phyloP scores from a whole-genome alignment of 179 eudicot species.

The Drosera spatulata region DNA sequence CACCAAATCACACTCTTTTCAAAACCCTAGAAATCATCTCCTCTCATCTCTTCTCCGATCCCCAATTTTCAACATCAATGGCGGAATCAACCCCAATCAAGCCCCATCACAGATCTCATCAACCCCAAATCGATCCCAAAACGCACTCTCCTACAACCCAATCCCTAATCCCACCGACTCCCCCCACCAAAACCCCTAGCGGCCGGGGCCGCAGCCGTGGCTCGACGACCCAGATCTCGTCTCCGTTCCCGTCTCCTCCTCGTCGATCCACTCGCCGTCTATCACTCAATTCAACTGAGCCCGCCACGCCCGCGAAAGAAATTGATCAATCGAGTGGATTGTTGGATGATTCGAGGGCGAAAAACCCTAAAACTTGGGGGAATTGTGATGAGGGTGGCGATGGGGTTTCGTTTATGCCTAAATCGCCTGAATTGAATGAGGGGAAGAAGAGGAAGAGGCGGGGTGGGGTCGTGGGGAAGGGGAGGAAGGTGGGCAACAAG shows the following conservation, averaged over 20 bases:
- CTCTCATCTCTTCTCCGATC: too few species aligned
- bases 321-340: slow-evolving; percentile 2
- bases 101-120: too few species aligned
- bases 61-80: too few species aligned
- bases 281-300: not conserved
- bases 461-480: slow-evolving; percentile 5
- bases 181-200: slow-evolving; percentile 25
- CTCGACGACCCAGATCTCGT: slow-evolving; percentile 12
- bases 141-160: slow-evolving; percentile 16
- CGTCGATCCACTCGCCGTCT: slow-evolving; percentile 17
- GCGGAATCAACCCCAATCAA: too few species aligned
- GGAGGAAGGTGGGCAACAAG: slow-evolving; percentile 20
- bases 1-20: too few species aligned
- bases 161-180: slow-evolving; percentile 42
- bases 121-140: too few species aligned
- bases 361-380: slow-evolving; percentile 17
- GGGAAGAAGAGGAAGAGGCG: slow-evolving; percentile 34
- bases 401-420: slow-evolving; percentile 20
- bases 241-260: slow-evolving; percentile 14
- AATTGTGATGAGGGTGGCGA: slow-evolving; percentile 7
- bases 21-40: too few species aligned
- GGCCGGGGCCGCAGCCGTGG: slow-evolving; percentile 16
- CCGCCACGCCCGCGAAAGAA: slow-evolving; percentile 14
- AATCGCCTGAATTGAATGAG: slow-evolving; percentile 37
- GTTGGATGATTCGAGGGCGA: slow-evolving; percentile 8